Percentiles rank a stretch among this genome's conserved stretches.
phyloP scores from a whole-genome alignment of 805 yeast species.

The Tetrapisispora arboricola region DNA sequence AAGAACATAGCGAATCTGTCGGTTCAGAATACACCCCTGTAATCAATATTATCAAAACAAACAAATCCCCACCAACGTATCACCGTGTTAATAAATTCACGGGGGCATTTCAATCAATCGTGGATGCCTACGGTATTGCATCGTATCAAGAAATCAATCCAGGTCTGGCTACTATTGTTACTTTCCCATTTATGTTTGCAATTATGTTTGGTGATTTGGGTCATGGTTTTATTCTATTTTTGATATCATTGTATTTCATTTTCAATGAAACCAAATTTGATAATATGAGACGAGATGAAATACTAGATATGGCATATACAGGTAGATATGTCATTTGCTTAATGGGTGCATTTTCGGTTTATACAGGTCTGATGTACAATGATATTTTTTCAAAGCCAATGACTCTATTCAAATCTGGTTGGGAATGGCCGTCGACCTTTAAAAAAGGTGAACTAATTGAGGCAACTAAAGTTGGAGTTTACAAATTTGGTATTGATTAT shows the following conservation, averaged over 20 bases:
- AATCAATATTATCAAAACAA: conserved; percentile 53
- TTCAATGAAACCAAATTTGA: conserved; percentile 63
- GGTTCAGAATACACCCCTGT: conserved; percentile 44
- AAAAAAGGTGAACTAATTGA: conserved; percentile 57
- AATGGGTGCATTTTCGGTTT: conserved; percentile 94
- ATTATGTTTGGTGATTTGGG: conserved; percentile 99
- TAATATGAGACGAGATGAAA: conserved; percentile 72
- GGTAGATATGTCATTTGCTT: conserved; percentile 86
- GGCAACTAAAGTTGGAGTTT: conserved; percentile 59
- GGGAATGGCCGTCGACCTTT: conserved; percentile 83
- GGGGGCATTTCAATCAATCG: conserved; percentile 81
- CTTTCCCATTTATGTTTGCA: conserved; percentile 98
- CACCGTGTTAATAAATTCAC: conserved; percentile 94
- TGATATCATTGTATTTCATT: conserved; percentile 64
- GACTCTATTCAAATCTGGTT: conserved; percentile 80
- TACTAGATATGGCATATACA: conserved; percentile 89
- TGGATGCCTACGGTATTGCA: conserved; percentile 92
- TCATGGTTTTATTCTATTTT: conserved; percentile 76
- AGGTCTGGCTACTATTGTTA: conserved; percentile 85
- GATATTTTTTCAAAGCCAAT: conserved; percentile 87
- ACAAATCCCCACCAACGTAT: conserved; percentile 85
- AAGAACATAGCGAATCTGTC: conserved; percentile 32
- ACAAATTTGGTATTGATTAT: conserved; percentile 80
- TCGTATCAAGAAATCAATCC: conserved; percentile 93
- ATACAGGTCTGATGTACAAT: conserved; percentile 88